Percentiles rank a stretch among this genome's conserved stretches.
Evolutionary conservation across 495 filamentous ascomycete genomes (phyloP).

Genomic region (Lasiosphaeriaceae sp.): DNA sequence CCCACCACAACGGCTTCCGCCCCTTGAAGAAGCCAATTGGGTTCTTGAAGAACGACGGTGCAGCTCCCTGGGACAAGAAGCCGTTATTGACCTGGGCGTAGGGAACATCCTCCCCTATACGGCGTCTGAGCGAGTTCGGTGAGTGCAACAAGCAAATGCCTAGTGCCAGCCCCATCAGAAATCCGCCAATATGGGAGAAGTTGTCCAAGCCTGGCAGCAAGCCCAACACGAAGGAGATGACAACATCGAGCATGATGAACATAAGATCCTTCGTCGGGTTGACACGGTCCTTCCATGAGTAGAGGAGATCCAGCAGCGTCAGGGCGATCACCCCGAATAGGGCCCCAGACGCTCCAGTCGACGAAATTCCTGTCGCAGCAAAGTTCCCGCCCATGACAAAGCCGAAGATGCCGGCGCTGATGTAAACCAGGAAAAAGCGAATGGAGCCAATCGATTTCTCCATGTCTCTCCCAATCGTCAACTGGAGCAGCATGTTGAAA

Average conservation of each 20-base stretch:
- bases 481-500: constrained; percentile 89
- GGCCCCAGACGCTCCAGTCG: constrained; percentile 81
- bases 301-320: constrained; percentile 81
- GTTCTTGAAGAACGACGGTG: constrained; percentile 59
- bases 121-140: constrained; percentile 70
- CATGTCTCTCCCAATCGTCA: constrained; percentile 85
- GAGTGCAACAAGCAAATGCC: constrained; percentile 86
- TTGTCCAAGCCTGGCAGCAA: constrained; percentile 93
- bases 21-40: constrained; percentile 86
- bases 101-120: constrained; percentile 65
- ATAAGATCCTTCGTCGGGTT: constrained; percentile 74
- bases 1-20: constrained; percentile 92
- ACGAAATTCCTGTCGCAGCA: constrained; percentile 71
- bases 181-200: constrained; percentile 95
- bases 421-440: constrained; percentile 83
- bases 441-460: constrained; percentile 81
- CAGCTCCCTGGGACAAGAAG: constrained; percentile 35
- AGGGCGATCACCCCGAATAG: constrained; percentile 91
- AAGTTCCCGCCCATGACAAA: constrained; percentile 95
- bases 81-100: constrained; percentile 38
- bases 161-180: constrained; percentile 84
- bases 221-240: constrained; percentile 87
- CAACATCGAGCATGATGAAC: constrained; percentile 79
- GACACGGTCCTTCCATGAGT: constrained; percentile 76
- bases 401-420: constrained; percentile 89